Conservation (phyloP, 176 grass and related monocot genomes). For the Chloris gayana region DNA sequence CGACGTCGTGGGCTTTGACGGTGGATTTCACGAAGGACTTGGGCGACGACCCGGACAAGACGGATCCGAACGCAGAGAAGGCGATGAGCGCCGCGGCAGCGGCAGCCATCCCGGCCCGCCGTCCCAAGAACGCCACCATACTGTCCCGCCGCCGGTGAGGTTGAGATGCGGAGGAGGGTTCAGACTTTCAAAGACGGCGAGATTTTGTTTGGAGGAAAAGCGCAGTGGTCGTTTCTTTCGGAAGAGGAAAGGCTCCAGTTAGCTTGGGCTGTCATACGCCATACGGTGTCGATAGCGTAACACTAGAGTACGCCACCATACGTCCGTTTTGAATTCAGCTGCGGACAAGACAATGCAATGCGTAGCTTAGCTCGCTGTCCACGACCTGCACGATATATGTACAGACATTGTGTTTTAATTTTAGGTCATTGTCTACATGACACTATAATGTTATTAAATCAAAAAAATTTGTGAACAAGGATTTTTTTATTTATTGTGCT, state of each 20-base stretch:
- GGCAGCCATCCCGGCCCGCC: slow-evolving; percentile 32
- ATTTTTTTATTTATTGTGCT: too few relatives aligned
- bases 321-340: neutral
- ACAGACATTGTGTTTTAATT: neutral
- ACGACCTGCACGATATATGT: neutral
- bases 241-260: neutral
- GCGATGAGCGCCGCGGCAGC: slow-evolving; percentile 39
- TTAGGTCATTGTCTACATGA: too few relatives aligned
- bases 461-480: too few relatives aligned
- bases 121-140: slow-evolving; percentile 47
- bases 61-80: slow-evolving; percentile 52
- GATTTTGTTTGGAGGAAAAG: neutral
- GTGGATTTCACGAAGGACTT: slow-evolving; percentile 73
- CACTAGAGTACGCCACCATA: rapidly evolving
- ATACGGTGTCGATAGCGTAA: neutral
- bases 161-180: slow-evolving; percentile 3
- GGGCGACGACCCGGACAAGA: slow-evolving; percentile 25
- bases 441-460: too few relatives aligned
- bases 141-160: slow-evolving; percentile 40
- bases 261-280: neutral
- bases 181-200: neutral
- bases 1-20: slow-evolving; percentile 62
- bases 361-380: neutral
- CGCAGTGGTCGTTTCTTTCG: neutral
- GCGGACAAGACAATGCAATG: neutral